These are phyloP conservation scores for Zea luxurians DNA, from an alignment of 176 grass and related monocot species.

Conservation along the genomic window DNA sequence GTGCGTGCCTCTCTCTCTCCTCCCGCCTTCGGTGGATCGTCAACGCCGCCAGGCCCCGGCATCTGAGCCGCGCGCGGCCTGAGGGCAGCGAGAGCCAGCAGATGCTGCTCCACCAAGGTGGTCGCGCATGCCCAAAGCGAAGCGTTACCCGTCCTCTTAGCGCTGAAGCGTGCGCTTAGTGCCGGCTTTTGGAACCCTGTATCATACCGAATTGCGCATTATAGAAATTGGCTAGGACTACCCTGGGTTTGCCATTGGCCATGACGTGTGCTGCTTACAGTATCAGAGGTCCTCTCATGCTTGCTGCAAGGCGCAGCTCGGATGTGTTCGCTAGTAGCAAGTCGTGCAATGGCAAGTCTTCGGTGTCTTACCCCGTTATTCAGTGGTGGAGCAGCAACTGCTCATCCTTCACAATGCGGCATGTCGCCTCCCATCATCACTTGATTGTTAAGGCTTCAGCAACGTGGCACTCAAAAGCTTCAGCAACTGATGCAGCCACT, in stretches of 20 bases:
- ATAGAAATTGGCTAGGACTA: neutral
- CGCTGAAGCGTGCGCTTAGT: no score
- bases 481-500: neutral
- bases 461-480: conserved; percentile 24
- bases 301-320: neutral
- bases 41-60: no score
- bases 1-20: no score
- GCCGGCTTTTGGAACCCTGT: no score
- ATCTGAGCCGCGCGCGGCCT: no score
- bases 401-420: neutral
- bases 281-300: conserved; percentile 31
- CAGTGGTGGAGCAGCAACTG: conserved; percentile 20
- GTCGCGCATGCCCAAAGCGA: no score
- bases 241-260: neutral
- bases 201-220: neutral
- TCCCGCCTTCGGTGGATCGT: no score
- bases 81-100: no score
- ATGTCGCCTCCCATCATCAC: neutral
- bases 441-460: neutral
- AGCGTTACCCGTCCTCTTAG: no score
- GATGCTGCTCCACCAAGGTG: no score
- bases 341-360: conserved; percentile 24
- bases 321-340: neutral
- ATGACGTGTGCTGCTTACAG: conserved; percentile 60
- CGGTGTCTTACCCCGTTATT: conserved; percentile 29